Evolutionary conservation across 805 yeast genomes (phyloP).

Genomic region (Pichia nakasei): DNA sequence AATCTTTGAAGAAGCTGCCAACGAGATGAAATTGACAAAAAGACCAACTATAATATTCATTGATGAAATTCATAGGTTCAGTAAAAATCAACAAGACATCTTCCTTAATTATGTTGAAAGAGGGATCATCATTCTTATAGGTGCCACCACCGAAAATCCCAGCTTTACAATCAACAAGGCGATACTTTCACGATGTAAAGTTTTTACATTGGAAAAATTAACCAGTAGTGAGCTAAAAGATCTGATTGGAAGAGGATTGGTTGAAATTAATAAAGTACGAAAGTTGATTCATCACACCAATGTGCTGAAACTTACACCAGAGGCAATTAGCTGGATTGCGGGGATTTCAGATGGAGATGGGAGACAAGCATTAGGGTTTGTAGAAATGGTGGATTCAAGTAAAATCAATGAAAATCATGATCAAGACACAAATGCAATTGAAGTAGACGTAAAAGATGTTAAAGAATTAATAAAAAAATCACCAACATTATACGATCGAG

Average conservation of each 20-base stretch:
- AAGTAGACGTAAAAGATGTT: slow-evolving; percentile 31
- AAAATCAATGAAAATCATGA: slow-evolving; percentile 17
- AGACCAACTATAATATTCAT: slow-evolving; percentile 66
- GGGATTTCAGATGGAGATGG: slow-evolving; percentile 84
- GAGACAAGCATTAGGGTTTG: slow-evolving; percentile 66
- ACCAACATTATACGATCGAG: slow-evolving; percentile 65
- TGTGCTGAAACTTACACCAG: slow-evolving; percentile 43
- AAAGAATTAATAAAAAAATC: slow-evolving; percentile 39
- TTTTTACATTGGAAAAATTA: slow-evolving; percentile 58
- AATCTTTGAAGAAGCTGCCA: slow-evolving; percentile 43
- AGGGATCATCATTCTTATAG: slow-evolving; percentile 74
- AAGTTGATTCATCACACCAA: slow-evolving; percentile 41
- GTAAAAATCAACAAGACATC: slow-evolving; percentile 80
- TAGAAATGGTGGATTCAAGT: slow-evolving; percentile 65
- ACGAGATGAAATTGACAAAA: slow-evolving; percentile 37
- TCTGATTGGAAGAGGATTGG: slow-evolving; percentile 51
- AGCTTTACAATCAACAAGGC: slow-evolving; percentile 76
- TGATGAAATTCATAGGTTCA: slow-evolving; percentile 89
- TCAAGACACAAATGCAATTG: slow-evolving; percentile 17
- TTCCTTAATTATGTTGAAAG: slow-evolving; percentile 76
- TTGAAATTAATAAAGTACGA: slow-evolving; percentile 50
- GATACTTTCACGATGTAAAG: slow-evolving; percentile 72
- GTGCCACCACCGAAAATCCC: slow-evolving; percentile 98
- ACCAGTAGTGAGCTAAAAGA: slow-evolving; percentile 37
- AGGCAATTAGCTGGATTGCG: slow-evolving; percentile 58